A percentile compares a stretch with the other conserved stretches of the same genome.
These are phyloP conservation scores for Amylostereum chailletii DNA, from an alignment of 1,284 basidiomycete genomes.

Conservation along the genomic window DNA sequence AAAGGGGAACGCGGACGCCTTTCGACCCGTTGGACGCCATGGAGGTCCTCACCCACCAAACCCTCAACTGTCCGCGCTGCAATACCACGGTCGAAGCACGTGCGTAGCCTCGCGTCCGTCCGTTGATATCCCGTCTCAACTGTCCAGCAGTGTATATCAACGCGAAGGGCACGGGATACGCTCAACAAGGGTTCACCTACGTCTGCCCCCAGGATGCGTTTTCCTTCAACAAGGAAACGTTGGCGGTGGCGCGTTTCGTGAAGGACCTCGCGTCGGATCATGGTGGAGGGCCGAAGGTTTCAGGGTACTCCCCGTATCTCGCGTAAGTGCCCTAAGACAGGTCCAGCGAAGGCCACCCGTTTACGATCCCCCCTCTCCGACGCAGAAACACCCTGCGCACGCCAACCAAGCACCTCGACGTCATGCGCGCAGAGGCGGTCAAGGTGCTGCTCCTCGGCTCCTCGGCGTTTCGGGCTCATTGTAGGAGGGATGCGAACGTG, in stretches of 20 bases:
- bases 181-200: conserved; percentile 25
- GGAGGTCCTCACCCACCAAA: not conserved
- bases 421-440: conserved; percentile 17
- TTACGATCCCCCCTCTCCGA: not conserved
- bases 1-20: not conserved
- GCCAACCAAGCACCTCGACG: conserved; percentile 15
- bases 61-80: not conserved
- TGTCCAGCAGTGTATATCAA: conserved; percentile 23
- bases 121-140: not conserved
- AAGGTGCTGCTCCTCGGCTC: conserved; percentile 15
- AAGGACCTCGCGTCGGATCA: conserved; percentile 20
- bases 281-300: conserved; percentile 7
- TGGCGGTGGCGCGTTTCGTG: conserved; percentile 28
- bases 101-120: not conserved
- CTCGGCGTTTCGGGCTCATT: conserved; percentile 9
- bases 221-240: conserved; percentile 23
- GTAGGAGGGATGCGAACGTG: not conserved
- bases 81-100: not conserved
- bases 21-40: not conserved
- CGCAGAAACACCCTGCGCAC: conserved; percentile 23
- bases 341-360: not conserved
- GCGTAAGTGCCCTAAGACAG: conserved; percentile 15
- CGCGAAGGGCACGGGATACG: conserved; percentile 25
- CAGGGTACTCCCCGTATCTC: conserved; percentile 15
- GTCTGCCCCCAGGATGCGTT: conserved; percentile 20